Base-by-base conservation (phyloP, 768 basidiomycete species). In the Gymnopilus dilepis region DNA sequence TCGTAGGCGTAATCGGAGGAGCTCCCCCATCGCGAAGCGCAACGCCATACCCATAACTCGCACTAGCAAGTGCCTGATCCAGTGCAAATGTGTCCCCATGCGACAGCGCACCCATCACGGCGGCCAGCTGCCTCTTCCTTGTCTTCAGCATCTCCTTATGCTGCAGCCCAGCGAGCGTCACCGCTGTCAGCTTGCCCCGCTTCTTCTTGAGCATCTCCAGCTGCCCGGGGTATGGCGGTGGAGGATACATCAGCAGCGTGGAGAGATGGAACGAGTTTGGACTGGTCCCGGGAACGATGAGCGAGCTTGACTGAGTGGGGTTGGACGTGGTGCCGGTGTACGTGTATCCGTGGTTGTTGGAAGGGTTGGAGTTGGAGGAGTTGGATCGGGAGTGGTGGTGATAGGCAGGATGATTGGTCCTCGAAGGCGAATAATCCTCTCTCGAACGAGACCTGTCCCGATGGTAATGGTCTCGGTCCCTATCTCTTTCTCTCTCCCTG, bases 91-190 rank as follows among this genome's bases (percentile, higher is more conserved):
- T 84, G 73, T 92, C 88, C 17, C 85, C 85, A 65, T 84, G 81
- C 8, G 89, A 84, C 56, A 89, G 72, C 24, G 86, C 85, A 19
- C 88, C 88, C 50, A 93, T 80, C 22, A 91, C 86, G 2, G 86
- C 83, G 13, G 85, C 86, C 42, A 94, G 78, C 74, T 92, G 90
- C 54, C 86, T 81, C 71, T 88, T 90, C 65, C 90, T 78, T 58
- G 76, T 80, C 73, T 82, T 87, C 65, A 92, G 78, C 71, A 89
- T 76, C 63, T 92, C 89, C 73, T 94, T 94, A 69, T 88, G 86
- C 76, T 87, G 86, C 69, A 91, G 72, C 13, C 89, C 90, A 2
- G 89, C 90, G 31, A 86, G 74, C 37, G 88, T 88, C 48, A 84
- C 87, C 12, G 81, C 79, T 19, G 83, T 81, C 42, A 89, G 74